Base-by-base conservation (phyloP, 73 alveolate genomes). In the Symbiodinium pilosum region DNA sequence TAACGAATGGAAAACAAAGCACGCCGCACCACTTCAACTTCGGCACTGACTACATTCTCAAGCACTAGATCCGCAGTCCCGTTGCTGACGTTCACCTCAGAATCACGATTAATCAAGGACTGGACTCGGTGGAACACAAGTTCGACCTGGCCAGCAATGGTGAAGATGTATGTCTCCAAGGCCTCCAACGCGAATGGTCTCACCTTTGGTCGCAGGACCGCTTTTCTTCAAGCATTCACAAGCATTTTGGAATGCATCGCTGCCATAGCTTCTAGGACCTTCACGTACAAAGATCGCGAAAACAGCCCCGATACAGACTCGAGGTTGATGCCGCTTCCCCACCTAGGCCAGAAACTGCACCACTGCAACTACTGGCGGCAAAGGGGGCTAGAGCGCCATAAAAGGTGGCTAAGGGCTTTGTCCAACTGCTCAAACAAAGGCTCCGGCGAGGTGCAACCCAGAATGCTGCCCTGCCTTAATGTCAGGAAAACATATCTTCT, bases 141-240 rank as follows among this genome's bases (percentile, higher is more conserved):
- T 8, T 69, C 4, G 41, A 81, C 97, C 97, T 91, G 41, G 77
- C 89, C 97, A 21, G 34, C 12, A 16, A 71, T 44, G 18, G 97
- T 91, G 81, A 91, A 91, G 73, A 91, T 91, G 41, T 91, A 91
- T 54, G 97, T 69, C 43, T 91, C 89, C 28, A 91, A 56, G 51
- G 84, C 51, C 40, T 68, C 54, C n/a, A 91, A 51, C 2, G 69
- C 97, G 20, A 91, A 71, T 11, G 97, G 97, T 5, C 20, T 85
- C 39, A 91, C 97, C 97, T 91, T 16, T 4, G 95, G n/a, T n/a
- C 43, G 43, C 52, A 68, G 30, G n/a, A n/a, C n/a, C n/a, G n/a
- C n/a, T n/a, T n/a, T n/a, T n/a, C n/a, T n/a, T n/a, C n/a, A n/a
- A n/a, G n/a, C n/a, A n/a, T n/a, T n/a, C n/a, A n/a, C n/a, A n/a